Evolutionary conservation across 805 yeast species (phyloP), one percentile per base, ranked within the genome.

Genomic region (Saccharomycopsis javanensis): DNA sequence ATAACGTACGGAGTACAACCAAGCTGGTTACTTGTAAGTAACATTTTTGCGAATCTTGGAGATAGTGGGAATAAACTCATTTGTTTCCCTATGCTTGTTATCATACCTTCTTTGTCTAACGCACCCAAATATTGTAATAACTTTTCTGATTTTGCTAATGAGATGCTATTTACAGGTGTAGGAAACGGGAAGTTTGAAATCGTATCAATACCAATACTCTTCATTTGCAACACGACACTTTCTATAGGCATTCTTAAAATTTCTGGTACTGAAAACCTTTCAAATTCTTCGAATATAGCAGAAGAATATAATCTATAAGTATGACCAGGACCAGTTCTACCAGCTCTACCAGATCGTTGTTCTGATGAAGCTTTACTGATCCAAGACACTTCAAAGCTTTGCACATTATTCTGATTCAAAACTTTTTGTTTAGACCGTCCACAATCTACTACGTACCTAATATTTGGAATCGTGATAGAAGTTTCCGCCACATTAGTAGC

Each of bases 401-500:
- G 98, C 34, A 94, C 96, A 2, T 96, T 96, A 11, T 89, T 87
- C 31, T 81, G 83, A 62, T 86, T 86, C 62, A 91, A 86, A 66
- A 75, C 89, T 60, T 81, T 82, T 67, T 92, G 97, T 66, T 94
- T 94, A 0, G 96, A 79, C 61, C 98, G 80, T 25, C 99, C 99
- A 71, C 95, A 81, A 69, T 94, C 99, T 52, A 94, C 88, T 35
- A 94, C 99, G 67, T 94, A 94, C 58, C 95, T 75, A 38, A 95
- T 87, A 8, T 96, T 95, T 0, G 99, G 99, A 64, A 94, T 94
- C 0, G 99, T 94, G 67, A 94, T 77, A 1, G 97, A 90, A 0
- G 99, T 94, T 69, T 94, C 99, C 0, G 99, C 99, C 57, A 94
- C 96, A 67, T 94, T 94, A 1, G 99, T 94, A 4, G 99, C 96